Evolutionary conservation across 805 yeast species (phyloP).

Genomic region (Yamadazyma akitaensis): DNA sequence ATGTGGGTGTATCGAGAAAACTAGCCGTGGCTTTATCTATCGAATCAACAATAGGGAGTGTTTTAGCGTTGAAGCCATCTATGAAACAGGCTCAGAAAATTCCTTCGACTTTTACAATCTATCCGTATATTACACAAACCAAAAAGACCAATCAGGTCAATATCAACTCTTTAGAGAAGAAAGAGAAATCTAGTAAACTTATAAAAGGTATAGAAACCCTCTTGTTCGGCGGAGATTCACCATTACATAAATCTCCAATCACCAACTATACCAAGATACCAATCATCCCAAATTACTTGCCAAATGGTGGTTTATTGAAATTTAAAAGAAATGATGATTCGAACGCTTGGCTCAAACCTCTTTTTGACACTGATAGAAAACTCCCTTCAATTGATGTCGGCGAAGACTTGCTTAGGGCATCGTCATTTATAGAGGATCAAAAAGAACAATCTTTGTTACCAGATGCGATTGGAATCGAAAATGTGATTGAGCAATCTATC

Average conservation of each 20-base stretch:
- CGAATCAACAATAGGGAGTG: conserved; percentile 47
- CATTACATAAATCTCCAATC: conserved; percentile 33
- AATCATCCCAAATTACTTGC: conserved; percentile 40
- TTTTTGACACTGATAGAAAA: conserved; percentile 23
- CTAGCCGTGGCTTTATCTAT: conserved; percentile 57
- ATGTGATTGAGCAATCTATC: conserved; percentile 35
- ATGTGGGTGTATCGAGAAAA: conserved; percentile 51
- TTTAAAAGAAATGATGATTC: conserved; percentile 45
- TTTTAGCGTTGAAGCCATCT: conserved; percentile 51
- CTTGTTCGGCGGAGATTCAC: conserved; percentile 17
- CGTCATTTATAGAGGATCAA: conserved; percentile 32
- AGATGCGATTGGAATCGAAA: conserved; percentile 57
- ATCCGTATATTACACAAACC: conserved; percentile 51
- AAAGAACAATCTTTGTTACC: conserved; percentile 6
- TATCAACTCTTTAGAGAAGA: conserved; percentile 27
- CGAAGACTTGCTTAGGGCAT: conserved; percentile 44
- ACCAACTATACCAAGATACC: conserved; percentile 57
- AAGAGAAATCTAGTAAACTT: conserved; percentile 21
- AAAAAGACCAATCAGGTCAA: conserved; percentile 28
- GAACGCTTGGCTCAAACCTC: conserved; percentile 39
- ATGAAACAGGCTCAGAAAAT: conserved; percentile 29
- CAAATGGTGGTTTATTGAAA: conserved; percentile 59
- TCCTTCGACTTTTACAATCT: conserved; percentile 45
- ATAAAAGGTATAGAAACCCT: conserved; percentile 18
- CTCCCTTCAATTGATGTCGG: conserved; percentile 45